Conservation (phyloP, 2,329 filamentous ascomycete genomes). For the Fusarium pseudonygamai region DNA sequence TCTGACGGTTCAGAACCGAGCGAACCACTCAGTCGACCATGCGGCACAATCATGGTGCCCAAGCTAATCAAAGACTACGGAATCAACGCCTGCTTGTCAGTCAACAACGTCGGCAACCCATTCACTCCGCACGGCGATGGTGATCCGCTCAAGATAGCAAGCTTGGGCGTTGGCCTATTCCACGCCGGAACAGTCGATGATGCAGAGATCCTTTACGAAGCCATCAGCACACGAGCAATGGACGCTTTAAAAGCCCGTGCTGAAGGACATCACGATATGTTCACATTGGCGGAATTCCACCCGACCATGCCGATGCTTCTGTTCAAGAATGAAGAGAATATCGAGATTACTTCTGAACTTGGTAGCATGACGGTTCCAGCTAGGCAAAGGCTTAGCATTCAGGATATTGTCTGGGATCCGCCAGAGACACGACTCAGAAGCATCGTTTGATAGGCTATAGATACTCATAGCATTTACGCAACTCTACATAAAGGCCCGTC, state of each 20-base stretch:
- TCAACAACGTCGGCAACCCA: slow-evolving; percentile 3
- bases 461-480: background rate
- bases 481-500: slow-evolving; percentile 18
- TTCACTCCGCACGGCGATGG: slow-evolving; percentile 9
- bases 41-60: slow-evolving; percentile 4
- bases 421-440: background rate
- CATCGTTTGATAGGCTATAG: background rate
- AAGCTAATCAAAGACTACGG: slow-evolving; percentile 6
- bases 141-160: background rate
- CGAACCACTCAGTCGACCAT: background rate
- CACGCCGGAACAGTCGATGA: slow-evolving; percentile 4
- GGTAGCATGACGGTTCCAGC: background rate
- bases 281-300: accelerated
- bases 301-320: background rate
- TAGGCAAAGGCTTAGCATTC: background rate
- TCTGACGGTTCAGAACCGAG: accelerated
- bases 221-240: slow-evolving; percentile 2
- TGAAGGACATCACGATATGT: accelerated
- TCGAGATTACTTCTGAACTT: background rate
- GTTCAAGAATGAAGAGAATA: background rate
- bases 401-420: slow-evolving; percentile 10
- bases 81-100: background rate
- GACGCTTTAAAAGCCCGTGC: background rate
- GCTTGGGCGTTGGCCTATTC: background rate
- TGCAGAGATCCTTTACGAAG: background rate